Evolutionary conservation across 768 basidiomycete genomes (phyloP), one percentile per base, ranked within the genome.

Genomic region (Agrocybe praecox): DNA sequence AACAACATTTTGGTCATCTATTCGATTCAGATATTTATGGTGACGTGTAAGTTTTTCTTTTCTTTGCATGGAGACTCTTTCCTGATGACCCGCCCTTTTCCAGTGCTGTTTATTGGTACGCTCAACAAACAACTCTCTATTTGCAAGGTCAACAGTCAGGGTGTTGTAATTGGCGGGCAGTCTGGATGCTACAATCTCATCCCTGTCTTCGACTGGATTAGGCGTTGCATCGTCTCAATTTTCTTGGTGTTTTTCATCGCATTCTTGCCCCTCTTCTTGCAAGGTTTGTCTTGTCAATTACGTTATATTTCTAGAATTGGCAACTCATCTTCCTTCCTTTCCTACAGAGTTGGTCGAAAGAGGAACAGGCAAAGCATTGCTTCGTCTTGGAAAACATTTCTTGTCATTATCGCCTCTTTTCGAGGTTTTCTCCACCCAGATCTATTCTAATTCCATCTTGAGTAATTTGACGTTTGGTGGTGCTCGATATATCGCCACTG

Each of bases 1-100:
- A 99, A 99, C 83, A 98, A 99, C 71, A 98, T 98, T 66, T 80
- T 99, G 69, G 96, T 99, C 76, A 98, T 99, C 65, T 89, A 94
- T 73, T 98, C 97, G 22, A 94, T 99, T 52, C 95, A 97, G 70
- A 83, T 96, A 53, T 98, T 99, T 81, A 97, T 98, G 94, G 78
- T 98, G 53, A 94, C 94, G 18, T 68, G 92, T 94, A 67, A 87
- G 2, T 55, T 55, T 47, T 15, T n/a, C 48, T 40, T 52, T 22
- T 43, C 58, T 55, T 22, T 12, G 1, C 56, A 54, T 23, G 32
- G 42, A 40, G 23, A 18, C 8, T 18, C 10, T 58, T 54, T 49
- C 29, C 53, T 55, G 24, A 19, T 58, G 21, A 54, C 49, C 14
- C 40, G 22, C 21, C 6, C 19, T 34, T 33, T 55, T 56, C 3